A percentile compares a stretch with the other conserved stretches of the same genome.
Evolutionary conservation across 2,329 filamentous ascomycete species (phyloP).

Genomic region (Cytospora schulzeri): DNA sequence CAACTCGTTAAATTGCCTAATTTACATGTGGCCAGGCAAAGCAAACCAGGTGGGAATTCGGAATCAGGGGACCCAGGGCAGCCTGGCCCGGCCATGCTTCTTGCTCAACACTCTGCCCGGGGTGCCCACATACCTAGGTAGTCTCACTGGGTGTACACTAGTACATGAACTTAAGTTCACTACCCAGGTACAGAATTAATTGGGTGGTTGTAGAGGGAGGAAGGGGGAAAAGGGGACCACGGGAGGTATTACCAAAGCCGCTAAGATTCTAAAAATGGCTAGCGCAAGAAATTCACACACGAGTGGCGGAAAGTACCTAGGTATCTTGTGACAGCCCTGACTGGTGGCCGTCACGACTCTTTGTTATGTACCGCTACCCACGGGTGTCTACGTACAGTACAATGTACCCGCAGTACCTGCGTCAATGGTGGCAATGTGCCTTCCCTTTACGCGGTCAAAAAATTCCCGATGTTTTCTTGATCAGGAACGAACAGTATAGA

Average conservation of each 20-base stretch:
- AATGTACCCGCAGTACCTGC: neutral
- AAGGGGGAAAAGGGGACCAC: too few relatives aligned
- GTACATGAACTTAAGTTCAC: too few relatives aligned
- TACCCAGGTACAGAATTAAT: neutral
- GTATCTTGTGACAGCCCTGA: neutral
- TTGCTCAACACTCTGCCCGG: neutral
- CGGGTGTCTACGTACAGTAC: too few relatives aligned
- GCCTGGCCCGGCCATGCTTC: neutral
- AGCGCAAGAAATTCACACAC: neutral
- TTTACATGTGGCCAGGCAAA: neutral
- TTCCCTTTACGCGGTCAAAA: neutral
- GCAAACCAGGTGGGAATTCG: neutral
- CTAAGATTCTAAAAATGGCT: neutral
- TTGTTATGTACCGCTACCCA: neutral
- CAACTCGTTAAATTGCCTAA: neutral
- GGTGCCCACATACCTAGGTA: too few relatives aligned
- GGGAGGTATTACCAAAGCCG: conserved; percentile 2
- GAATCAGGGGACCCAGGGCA: neutral
- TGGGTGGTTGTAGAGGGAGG: conserved; percentile 11
- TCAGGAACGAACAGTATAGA: neutral
- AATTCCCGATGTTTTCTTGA: neutral
- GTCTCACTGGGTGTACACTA: too few relatives aligned
- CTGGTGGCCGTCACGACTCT: neutral
- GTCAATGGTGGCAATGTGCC: neutral
- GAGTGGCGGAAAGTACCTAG: neutral